These are phyloP conservation scores for Coprinopsis strossmayeri DNA, from an alignment of 768 basidiomycete species.

Conservation along the genomic window DNA sequence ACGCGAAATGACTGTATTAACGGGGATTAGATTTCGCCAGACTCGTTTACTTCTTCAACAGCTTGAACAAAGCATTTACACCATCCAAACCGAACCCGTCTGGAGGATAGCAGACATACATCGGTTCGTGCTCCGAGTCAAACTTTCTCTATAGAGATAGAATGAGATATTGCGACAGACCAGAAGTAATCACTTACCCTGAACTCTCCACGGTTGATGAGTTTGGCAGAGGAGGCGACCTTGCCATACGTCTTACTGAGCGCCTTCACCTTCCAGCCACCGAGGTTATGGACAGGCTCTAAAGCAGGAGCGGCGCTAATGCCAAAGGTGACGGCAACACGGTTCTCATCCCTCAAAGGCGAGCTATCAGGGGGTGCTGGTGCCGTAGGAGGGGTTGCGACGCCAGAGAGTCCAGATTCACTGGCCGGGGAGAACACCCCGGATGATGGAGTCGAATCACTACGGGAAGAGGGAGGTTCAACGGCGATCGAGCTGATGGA, in stretches of 20 bases:
- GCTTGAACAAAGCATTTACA: slow-evolving; percentile 34
- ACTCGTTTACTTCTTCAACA: slow-evolving; percentile 24
- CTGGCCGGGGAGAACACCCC: slow-evolving; percentile 2
- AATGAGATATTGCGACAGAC: neutral
- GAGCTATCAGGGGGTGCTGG: neutral
- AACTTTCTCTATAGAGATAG: slow-evolving; percentile 34
- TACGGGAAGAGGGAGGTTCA: neutral
- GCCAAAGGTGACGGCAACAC: slow-evolving; percentile 39
- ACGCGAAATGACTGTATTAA: neutral
- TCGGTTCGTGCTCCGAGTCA: slow-evolving; percentile 31
- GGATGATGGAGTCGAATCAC: neutral
- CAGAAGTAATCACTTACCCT: slow-evolving; percentile 24
- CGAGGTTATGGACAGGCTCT: slow-evolving; percentile 34
- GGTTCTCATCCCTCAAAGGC: slow-evolving; percentile 15
- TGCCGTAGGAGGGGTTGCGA: neutral
- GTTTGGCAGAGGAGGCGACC: slow-evolving; percentile 31
- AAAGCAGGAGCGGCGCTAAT: slow-evolving; percentile 38
- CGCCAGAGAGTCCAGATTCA: neutral
- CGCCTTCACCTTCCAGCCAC: slow-evolving; percentile 40
- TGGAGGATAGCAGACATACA: slow-evolving; percentile 47
- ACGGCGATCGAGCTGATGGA: slow-evolving; percentile 4
- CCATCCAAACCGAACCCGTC: slow-evolving; percentile 43
- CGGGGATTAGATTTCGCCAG: neutral
- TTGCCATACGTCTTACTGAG: slow-evolving; percentile 36
- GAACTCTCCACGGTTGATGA: slow-evolving; percentile 37